Conservation (phyloP, 108 stramenopile species). For the Pseudonitzschia multistriata region DNA sequence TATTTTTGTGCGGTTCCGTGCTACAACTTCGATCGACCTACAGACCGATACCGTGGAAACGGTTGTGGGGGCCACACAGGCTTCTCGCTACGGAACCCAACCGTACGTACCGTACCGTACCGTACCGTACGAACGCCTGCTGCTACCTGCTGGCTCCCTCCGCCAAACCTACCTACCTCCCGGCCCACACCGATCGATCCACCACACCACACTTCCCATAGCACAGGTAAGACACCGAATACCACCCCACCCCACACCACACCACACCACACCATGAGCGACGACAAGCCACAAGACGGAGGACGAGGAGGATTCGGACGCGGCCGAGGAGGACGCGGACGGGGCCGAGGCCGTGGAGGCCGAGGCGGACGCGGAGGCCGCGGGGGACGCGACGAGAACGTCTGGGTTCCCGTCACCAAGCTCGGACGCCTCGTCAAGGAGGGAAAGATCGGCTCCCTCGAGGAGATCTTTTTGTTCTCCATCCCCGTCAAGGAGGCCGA, state of each 20-base stretch:
- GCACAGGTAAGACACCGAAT: no score
- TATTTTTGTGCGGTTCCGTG: not conserved
- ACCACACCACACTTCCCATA: not conserved
- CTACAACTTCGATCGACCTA: not conserved
- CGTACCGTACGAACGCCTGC: no score
- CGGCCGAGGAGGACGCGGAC: slow-evolving; percentile 68
- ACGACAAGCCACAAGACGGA: slow-evolving; percentile 27
- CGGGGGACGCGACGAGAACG: slow-evolving; percentile 90
- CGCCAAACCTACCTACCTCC: no score
- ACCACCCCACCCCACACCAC: not conserved
- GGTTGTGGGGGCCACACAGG: not conserved
- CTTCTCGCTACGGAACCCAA: no score
- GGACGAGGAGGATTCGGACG: slow-evolving; percentile 52
- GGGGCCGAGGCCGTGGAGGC: slow-evolving; percentile 75
- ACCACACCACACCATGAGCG: slow-evolving; percentile 11
- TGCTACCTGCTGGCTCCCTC: no score
- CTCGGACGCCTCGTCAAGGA: slow-evolving; percentile 99
- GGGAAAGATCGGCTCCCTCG: slow-evolving; percentile 96
- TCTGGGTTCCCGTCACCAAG: slow-evolving; percentile 99
- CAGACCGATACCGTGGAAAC: not conserved
- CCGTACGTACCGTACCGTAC: no score
- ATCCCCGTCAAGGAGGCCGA: slow-evolving; percentile 99
- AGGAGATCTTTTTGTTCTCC: slow-evolving; percentile 99
- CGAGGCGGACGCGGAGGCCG: slow-evolving; percentile 91
- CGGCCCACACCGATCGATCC: no score